phyloP scores from a whole-genome alignment of 2,329 filamentous ascomycete species.

The Colletotrichum sp. region DNA sequence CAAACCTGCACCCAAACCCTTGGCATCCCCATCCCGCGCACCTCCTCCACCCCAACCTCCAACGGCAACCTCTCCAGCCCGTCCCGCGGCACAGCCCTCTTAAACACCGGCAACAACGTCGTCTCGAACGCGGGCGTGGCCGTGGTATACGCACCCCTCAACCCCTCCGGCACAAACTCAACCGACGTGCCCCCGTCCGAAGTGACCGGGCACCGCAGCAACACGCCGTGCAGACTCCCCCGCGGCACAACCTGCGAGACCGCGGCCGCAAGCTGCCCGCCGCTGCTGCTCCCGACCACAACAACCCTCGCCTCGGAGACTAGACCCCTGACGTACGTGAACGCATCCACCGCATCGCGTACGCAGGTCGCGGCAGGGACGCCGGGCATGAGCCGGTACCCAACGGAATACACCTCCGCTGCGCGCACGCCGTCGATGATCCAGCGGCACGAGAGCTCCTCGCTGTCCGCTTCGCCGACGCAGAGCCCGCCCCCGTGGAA shows the following conservation, averaged over 20 bases:
- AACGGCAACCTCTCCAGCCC: constrained; percentile 46
- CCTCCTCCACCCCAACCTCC: constrained; percentile 33
- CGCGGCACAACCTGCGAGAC: constrained; percentile 38
- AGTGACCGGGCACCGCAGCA: constrained; percentile 55
- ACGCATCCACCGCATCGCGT: constrained; percentile 45
- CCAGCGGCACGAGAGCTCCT: constrained; percentile 52
- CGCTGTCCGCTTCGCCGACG: constrained; percentile 54
- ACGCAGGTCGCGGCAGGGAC: constrained; percentile 44
- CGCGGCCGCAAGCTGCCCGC: constrained; percentile 51
- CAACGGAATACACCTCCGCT: constrained; percentile 45
- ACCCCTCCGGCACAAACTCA: constrained; percentile 38
- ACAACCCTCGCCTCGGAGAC: constrained; percentile 30
- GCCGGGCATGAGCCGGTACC: constrained; percentile 50
- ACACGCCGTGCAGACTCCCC: constrained; percentile 40
- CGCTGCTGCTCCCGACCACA: constrained; percentile 51
- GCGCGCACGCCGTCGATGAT: constrained; percentile 36
- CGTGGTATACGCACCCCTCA: constrained; percentile 44
- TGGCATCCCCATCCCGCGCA: constrained; percentile 39
- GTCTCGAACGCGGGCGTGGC: constrained; percentile 41
- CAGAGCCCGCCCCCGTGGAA: constrained; percentile 54
- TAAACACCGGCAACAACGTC: constrained; percentile 36
- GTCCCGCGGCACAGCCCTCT: constrained; percentile 40
- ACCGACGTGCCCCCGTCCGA: constrained; percentile 44
- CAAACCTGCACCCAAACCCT: constrained; percentile 55
- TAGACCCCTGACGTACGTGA: constrained; percentile 27